These are phyloP conservation scores for Blattamonas nauphoetae DNA, from an alignment of 78 protist genomes.

Conservation along the genomic window DNA sequence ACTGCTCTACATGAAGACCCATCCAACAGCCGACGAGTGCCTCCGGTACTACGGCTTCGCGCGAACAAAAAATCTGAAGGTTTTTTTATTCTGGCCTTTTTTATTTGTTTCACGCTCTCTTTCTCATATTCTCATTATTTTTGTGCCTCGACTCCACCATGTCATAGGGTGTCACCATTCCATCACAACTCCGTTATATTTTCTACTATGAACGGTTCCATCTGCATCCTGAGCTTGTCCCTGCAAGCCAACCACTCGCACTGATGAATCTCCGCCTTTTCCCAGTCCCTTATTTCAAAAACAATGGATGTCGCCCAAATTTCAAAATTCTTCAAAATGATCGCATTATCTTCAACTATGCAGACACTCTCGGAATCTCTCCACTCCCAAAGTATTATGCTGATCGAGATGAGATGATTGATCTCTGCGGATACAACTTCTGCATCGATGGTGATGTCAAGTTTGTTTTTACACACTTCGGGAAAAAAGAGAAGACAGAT, in stretches of 20 bases:
- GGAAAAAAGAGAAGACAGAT: no score
- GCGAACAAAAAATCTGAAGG: background rate
- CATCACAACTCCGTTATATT: background rate
- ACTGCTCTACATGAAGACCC: background rate
- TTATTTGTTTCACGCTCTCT: background rate
- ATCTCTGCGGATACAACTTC: background rate
- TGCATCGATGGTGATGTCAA: background rate
- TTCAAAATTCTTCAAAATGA: background rate
- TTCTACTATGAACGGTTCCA: background rate
- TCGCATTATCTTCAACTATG: background rate
- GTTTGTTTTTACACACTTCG: background rate
- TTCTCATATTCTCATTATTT: background rate
- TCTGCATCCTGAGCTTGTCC: background rate
- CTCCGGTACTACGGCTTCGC: background rate
- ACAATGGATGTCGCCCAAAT: background rate
- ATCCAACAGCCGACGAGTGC: conserved; percentile 5
- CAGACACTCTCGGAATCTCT: no score
- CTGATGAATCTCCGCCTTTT: background rate
- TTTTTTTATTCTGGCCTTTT: background rate
- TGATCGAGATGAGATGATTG: no score
- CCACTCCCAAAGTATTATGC: no score
- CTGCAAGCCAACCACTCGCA: background rate
- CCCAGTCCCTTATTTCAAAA: background rate
- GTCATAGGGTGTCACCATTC: background rate
- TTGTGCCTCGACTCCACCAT: background rate